phyloP scores from a whole-genome alignment of 371 early-diverging fungal species.

The Dichotomocladium elegans region DNA sequence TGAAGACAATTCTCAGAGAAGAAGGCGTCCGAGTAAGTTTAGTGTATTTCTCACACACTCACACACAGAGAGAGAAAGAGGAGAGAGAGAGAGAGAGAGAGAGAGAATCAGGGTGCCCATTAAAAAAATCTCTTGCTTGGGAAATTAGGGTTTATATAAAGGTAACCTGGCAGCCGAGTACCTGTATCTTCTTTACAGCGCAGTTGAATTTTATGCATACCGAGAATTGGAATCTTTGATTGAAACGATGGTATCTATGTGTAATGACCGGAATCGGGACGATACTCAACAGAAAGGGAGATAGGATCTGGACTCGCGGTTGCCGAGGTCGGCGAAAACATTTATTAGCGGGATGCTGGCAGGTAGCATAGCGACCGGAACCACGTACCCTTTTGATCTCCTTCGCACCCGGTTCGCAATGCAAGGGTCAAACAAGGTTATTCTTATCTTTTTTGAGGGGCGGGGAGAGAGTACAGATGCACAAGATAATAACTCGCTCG shows the following conservation, averaged over 20 bases:
- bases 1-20: slow-evolving; percentile 57
- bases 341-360: slow-evolving; percentile 67
- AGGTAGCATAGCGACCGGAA: slow-evolving; percentile 59
- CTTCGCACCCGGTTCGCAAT: slow-evolving; percentile 89
- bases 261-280: background rate
- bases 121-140: too few relatives aligned
- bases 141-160: slow-evolving; percentile 79
- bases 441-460: too few relatives aligned
- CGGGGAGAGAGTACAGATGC: too few relatives aligned
- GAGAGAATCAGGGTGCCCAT: too few relatives aligned
- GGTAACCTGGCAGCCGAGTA: slow-evolving; percentile 92
- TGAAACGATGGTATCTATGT: slow-evolving; percentile 15
- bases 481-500: too few relatives aligned
- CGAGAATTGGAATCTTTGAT: slow-evolving; percentile 37
- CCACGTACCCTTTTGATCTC: slow-evolving; percentile 92
- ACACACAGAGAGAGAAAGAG: too few relatives aligned
- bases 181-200: slow-evolving; percentile 87
- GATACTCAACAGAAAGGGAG: background rate
- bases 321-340: slow-evolving; percentile 46
- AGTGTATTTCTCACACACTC: too few relatives aligned
- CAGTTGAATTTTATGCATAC: slow-evolving; percentile 82
- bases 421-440: slow-evolving; percentile 74
- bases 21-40: slow-evolving; percentile 67
- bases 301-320: too few relatives aligned
- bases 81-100: too few relatives aligned